Evolutionary conservation across 2,329 filamentous ascomycete genomes (phyloP), one percentile per base, ranked within the genome.

Genomic region (Cryphonectria nitschkei): DNA sequence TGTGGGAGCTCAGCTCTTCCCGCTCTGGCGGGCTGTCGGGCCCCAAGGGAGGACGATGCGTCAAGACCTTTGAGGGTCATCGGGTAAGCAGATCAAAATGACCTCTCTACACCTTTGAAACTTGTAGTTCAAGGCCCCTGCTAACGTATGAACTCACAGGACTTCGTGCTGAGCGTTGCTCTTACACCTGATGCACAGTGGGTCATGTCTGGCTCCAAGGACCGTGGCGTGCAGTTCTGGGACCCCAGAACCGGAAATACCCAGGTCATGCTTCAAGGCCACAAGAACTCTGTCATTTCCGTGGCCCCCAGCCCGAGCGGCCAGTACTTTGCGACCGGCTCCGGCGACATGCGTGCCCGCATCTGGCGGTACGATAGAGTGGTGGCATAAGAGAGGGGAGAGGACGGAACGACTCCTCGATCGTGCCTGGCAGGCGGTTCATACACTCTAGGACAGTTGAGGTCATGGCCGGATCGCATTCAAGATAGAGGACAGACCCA

Each of bases 261-360:
- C 0, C 95, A 98, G 83, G 92, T 99, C 80, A 98, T 98, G 96
- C 88, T 99, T 73, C 96, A 98, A 82, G 96, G 96, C 37, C 96
- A 99, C 81, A 98, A 98, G 87, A 98, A 98, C 83, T 97, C 94
- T 14, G 96, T 99, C 76, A 98, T 98, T 77, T 98, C 95, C 2
- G 96, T 99, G 67, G 95, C 96, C 1, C 96, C 96, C 32, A 97
- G 94, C 81, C 96, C 96, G 22, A 90, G 89, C 50, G 95, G 94
- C 71, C 90, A 90, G 74, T 91, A 94, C 79, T 99, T 99, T 79
- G 96, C 96, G 56, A 99, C 96, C 6, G 96, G 96, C 73, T 98
- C 95, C 75, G 96, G 96, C 77, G 96, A 99, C 80, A 97, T 97
- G 93, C 92, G 95, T 80, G 96, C 96, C 68, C 91, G 96, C 78